These are phyloP conservation scores for Phyllosticta capitalensis DNA, from an alignment of 2,329 filamentous ascomycete genomes.

Conservation along the genomic window DNA sequence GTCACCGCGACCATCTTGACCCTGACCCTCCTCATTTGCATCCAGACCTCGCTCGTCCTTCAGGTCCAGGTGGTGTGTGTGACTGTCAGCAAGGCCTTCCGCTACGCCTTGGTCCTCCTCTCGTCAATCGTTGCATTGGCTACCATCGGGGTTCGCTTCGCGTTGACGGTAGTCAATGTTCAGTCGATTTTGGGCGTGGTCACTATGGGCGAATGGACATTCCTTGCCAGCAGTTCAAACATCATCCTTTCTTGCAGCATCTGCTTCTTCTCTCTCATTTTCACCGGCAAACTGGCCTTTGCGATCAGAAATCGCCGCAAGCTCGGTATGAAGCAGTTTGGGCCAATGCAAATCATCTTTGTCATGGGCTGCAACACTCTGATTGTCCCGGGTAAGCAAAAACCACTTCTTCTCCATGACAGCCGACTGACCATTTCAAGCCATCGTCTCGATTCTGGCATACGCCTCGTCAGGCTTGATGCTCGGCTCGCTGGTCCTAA, in stretches of 20 bases:
- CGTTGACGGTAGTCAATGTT: constrained; percentile 41
- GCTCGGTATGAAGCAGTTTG: constrained; percentile 51
- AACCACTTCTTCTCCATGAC: background rate
- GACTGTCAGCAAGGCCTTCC: constrained; percentile 36
- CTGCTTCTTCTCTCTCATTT: constrained; percentile 53
- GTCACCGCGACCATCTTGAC: constrained; percentile 41
- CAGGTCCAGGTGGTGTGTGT: constrained; percentile 56
- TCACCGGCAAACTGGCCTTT: constrained; percentile 50
- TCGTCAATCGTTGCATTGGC: constrained; percentile 42
- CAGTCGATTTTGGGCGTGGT: constrained; percentile 11
- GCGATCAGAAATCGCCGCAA: constrained; percentile 47
- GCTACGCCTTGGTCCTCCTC: constrained; percentile 35
- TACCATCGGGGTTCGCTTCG: constrained; percentile 46
- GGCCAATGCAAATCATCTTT: constrained; percentile 57
- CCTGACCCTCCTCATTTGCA: constrained; percentile 43
- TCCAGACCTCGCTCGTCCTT: constrained; percentile 51
- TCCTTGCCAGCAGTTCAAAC: constrained; percentile 27
- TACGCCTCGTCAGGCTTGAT: constrained; percentile 43
- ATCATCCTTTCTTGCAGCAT: constrained; percentile 48
- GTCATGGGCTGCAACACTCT: constrained; percentile 60
- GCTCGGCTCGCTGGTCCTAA: constrained; percentile 46
- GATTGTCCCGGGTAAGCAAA: constrained; percentile 47
- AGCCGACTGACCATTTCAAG: constrained; percentile 30
- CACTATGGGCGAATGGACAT: constrained; percentile 21
- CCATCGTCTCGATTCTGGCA: constrained; percentile 50